Conservation (phyloP, 179 eudicot genomes). For the Vitellaria paradoxa region DNA sequence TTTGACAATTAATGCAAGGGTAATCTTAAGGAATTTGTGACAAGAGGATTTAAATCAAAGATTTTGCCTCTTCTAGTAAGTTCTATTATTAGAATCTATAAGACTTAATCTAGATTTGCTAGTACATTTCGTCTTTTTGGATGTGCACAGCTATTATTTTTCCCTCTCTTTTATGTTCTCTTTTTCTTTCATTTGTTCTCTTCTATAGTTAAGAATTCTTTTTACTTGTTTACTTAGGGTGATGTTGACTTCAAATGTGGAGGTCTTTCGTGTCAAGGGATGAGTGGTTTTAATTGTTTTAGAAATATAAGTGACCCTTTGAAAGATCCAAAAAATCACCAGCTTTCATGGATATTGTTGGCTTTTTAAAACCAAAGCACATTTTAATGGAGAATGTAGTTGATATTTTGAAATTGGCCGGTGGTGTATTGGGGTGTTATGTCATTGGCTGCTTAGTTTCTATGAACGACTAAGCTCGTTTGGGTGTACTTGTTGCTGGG, state of each 20-base stretch:
- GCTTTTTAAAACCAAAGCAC: conserved; percentile 50
- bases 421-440: conserved; percentile 50
- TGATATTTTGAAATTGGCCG: conserved; percentile 54
- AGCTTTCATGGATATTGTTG: conserved; percentile 73
- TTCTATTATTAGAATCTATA: not conserved
- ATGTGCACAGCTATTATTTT: not conserved
- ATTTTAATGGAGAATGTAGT: conserved; percentile 80
- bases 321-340: conserved; percentile 52
- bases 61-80: conserved; percentile 65
- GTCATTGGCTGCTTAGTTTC: conserved; percentile 56
- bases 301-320: conserved; percentile 49
- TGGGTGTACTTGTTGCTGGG: conserved; percentile 88
- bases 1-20: conserved; percentile 43
- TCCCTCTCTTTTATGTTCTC: not conserved
- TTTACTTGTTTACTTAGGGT: conserved; percentile 35
- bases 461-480: conserved; percentile 62
- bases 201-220: not conserved
- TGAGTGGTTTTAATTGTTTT: conserved; percentile 76
- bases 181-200: not conserved
- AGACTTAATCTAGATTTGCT: not conserved
- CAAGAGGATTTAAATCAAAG: conserved; percentile 34
- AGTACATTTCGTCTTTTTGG: not conserved
- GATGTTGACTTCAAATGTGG: conserved; percentile 71
- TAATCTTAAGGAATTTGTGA: conserved; percentile 46
- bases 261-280: conserved; percentile 93